Evolutionary conservation across 306 rosid species (phyloP).

Genomic region (Castanea sativa): DNA sequence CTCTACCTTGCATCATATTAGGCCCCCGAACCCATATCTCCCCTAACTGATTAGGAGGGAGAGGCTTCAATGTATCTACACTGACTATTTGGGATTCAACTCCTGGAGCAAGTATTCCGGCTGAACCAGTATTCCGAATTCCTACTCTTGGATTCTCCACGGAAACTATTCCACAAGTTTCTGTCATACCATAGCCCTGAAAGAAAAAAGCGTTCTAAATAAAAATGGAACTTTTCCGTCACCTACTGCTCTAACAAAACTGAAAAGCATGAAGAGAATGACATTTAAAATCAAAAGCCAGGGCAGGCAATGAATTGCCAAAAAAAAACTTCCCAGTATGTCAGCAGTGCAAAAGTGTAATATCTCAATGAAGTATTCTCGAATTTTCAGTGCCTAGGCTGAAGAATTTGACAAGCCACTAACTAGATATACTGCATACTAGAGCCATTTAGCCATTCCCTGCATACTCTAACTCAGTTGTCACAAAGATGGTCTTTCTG

Average conservation of each 20-base stretch:
- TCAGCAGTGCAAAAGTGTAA: background rate
- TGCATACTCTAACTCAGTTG: background rate
- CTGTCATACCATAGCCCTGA: slow-evolving; percentile 97
- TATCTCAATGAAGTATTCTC: background rate
- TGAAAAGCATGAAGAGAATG: background rate
- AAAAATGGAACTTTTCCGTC: background rate
- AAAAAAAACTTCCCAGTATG: background rate
- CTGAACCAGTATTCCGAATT: slow-evolving; percentile 58
- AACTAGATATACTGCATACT: too few species aligned
- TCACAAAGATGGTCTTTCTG: background rate
- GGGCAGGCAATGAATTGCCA: background rate
- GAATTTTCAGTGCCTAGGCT: background rate
- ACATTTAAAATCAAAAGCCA: background rate
- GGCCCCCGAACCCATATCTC: slow-evolving; percentile 96
- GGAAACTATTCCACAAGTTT: slow-evolving; percentile 72
- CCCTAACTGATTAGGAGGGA: slow-evolving; percentile 80
- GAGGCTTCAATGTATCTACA: slow-evolving; percentile 74
- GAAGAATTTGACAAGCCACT: background rate
- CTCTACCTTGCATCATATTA: slow-evolving; percentile 80
- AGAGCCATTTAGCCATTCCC: background rate
- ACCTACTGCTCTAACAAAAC: background rate
- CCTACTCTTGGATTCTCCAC: slow-evolving; percentile 52
- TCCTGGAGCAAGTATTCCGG: slow-evolving; percentile 70
- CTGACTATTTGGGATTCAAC: slow-evolving; percentile 76
- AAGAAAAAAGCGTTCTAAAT: slow-evolving; percentile 4